Percentiles rank a stretch among this genome's conserved stretches.
These are phyloP conservation scores for Kodamaea hsintzibuensis DNA, from an alignment of 805 yeast genomes.

Conservation along the genomic window DNA sequence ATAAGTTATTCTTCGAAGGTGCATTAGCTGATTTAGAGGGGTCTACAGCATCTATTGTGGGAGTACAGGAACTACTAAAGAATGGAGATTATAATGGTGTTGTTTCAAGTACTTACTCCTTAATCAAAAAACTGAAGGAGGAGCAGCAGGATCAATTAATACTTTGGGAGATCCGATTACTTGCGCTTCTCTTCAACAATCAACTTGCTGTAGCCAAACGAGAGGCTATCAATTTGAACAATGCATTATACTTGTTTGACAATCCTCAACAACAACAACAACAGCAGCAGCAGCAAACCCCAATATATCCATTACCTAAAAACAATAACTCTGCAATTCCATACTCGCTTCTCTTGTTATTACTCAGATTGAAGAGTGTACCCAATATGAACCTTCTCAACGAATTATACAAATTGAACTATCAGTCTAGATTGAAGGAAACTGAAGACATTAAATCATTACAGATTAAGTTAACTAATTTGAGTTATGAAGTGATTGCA, in stretches of 20 bases:
- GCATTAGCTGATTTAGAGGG: background rate
- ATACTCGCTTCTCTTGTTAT: conserved; percentile 28
- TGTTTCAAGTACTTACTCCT: conserved; percentile 16
- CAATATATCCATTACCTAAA: conserved; percentile 38
- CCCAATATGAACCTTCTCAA: conserved; percentile 44
- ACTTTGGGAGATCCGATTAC: conserved; percentile 40
- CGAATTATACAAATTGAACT: conserved; percentile 40
- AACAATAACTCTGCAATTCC: conserved; percentile 32
- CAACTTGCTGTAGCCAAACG: conserved; percentile 31
- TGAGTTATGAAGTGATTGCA: conserved; percentile 35
- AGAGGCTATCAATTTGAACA: conserved; percentile 40
- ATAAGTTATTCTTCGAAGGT: conserved; percentile 1
- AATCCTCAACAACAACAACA: conserved; percentile 7
- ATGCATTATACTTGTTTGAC: conserved; percentile 34
- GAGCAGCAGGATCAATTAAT: conserved; percentile 15
- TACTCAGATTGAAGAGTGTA: conserved; percentile 44
- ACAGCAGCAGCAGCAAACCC: conserved; percentile 17
- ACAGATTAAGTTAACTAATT: conserved; percentile 25
- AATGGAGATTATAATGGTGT: background rate
- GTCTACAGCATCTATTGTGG: background rate
- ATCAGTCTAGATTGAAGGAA: conserved; percentile 30
- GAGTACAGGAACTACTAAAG: background rate
- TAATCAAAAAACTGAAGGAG: conserved; percentile 14
- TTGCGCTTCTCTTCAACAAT: conserved; percentile 29
- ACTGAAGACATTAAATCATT: conserved; percentile 2